Conservation (phyloP, 1,284 basidiomycete genomes). For the Trametes sp. region DNA sequence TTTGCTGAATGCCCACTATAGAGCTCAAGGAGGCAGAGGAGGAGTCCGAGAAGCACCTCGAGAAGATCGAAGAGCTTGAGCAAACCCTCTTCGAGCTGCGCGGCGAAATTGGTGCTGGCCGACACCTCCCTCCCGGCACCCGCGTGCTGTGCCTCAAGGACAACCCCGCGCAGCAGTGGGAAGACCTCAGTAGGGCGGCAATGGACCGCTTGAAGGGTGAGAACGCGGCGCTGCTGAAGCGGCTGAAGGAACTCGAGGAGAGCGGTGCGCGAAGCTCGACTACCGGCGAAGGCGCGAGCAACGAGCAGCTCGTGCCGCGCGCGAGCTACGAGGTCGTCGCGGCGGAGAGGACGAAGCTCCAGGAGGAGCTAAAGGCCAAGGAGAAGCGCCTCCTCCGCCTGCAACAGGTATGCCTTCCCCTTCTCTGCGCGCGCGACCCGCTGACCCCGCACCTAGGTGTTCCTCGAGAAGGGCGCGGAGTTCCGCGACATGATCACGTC, state of each 20-base stretch:
- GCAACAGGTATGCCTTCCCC: slow-evolving; percentile 58
- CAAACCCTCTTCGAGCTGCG: slow-evolving; percentile 78
- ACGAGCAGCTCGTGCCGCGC: slow-evolving; percentile 61
- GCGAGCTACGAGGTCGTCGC: slow-evolving; percentile 74
- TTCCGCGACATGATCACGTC: slow-evolving; percentile 83
- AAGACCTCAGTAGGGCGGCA: slow-evolving; percentile 68
- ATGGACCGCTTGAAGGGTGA: slow-evolving; percentile 78
- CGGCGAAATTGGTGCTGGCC: slow-evolving; percentile 78
- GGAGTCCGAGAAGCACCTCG: slow-evolving; percentile 49
- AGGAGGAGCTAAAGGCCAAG: slow-evolving; percentile 68
- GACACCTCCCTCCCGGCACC: slow-evolving; percentile 76
- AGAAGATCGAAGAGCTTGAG: slow-evolving; percentile 69
- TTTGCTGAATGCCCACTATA: slow-evolving; percentile 34
- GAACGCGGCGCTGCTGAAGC: slow-evolving; percentile 73
- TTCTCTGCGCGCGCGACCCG: neutral
- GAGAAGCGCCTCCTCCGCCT: slow-evolving; percentile 80
- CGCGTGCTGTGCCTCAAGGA: slow-evolving; percentile 74
- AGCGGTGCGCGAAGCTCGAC: slow-evolving; percentile 34
- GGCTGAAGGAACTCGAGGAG: slow-evolving; percentile 63
- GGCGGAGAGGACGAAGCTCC: slow-evolving; percentile 67
- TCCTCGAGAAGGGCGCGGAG: slow-evolving; percentile 77
- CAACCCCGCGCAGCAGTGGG: slow-evolving; percentile 81
- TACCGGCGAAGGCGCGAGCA: slow-evolving; percentile 27
- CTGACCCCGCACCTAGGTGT: slow-evolving; percentile 54
- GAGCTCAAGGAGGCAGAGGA: slow-evolving; percentile 52